Percentiles rank a stretch among this genome's conserved stretches.
phyloP scores from a whole-genome alignment of 78 protist species.

The Speleostelium caveatum region DNA sequence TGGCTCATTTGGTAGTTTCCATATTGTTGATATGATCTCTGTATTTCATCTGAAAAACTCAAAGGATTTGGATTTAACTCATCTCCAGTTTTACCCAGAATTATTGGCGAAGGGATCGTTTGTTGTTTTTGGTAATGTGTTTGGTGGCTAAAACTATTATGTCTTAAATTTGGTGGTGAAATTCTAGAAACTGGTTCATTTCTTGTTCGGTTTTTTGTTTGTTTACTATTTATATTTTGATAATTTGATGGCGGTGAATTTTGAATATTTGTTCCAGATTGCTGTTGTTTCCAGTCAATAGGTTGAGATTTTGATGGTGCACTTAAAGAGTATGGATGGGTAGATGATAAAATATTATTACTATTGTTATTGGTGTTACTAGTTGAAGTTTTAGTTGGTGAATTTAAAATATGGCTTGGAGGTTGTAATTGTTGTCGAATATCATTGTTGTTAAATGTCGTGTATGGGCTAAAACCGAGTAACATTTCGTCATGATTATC shows the following conservation, averaged over 20 bases:
- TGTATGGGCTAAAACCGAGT: not conserved
- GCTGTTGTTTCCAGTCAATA: not conserved
- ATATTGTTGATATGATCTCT: slow-evolving; percentile 13
- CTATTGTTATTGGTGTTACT: not conserved
- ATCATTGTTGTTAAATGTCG: not conserved
- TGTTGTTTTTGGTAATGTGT: not conserved
- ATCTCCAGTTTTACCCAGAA: not conserved
- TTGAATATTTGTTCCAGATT: slow-evolving; percentile 1
- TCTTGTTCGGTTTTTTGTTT: slow-evolving; percentile 34
- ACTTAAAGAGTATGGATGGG: slow-evolving; percentile 18
- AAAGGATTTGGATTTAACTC: slow-evolving; percentile 6
- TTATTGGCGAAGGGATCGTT: not conserved
- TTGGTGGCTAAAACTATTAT: slow-evolving; percentile 9
- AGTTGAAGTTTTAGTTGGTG: not conserved
- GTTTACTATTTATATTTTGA: not conserved
- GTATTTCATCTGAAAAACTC: not conserved
- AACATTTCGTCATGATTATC: not conserved
- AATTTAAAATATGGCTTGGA: not conserved
- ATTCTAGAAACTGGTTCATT: slow-evolving; percentile 48
- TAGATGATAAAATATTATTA: not conserved
- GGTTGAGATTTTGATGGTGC: slow-evolving; percentile 21
- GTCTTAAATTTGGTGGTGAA: slow-evolving; percentile 25
- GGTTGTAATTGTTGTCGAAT: not conserved
- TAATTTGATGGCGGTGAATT: not conserved
- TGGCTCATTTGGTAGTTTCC: not conserved